These are phyloP conservation scores for Leishmania braziliensis DNA, from an alignment of 208 protist species.

Conservation along the genomic window DNA sequence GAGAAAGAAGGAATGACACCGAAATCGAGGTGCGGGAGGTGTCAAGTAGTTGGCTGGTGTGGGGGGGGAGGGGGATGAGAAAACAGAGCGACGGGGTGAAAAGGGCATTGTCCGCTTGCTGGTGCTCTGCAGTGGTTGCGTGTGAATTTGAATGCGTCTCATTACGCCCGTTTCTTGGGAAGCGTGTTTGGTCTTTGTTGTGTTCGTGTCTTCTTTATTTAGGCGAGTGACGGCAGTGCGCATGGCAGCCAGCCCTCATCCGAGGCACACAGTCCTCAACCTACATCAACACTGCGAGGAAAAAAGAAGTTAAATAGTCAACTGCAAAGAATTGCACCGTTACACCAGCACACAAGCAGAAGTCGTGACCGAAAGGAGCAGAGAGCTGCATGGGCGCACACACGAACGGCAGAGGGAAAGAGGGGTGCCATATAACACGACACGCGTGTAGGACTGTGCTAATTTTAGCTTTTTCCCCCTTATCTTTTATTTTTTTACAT, in stretches of 20 bases:
- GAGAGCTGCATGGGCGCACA: background rate
- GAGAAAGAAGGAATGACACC: background rate
- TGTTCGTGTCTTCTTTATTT: background rate
- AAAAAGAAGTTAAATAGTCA: background rate
- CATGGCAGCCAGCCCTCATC: background rate
- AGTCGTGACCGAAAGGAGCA: background rate
- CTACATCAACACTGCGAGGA: background rate
- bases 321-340: background rate
- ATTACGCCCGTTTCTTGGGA: background rate
- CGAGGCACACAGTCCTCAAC: background rate
- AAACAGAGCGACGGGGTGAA: background rate
- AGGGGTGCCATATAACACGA: background rate
- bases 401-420: background rate
- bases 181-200: background rate
- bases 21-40: background rate
- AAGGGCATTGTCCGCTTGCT: background rate
- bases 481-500: background rate
- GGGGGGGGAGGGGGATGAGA: too few species aligned
- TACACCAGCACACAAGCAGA: background rate
- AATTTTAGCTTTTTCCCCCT: too few species aligned
- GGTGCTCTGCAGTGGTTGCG: background rate
- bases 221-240: background rate
- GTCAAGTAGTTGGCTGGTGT: background rate
- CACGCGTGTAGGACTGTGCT: too few species aligned
- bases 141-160: background rate